Percentiles rank a stretch among this genome's conserved stretches.
Conservation (phyloP, 768 basidiomycete genomes). For the Leccinum boreale region DNA sequence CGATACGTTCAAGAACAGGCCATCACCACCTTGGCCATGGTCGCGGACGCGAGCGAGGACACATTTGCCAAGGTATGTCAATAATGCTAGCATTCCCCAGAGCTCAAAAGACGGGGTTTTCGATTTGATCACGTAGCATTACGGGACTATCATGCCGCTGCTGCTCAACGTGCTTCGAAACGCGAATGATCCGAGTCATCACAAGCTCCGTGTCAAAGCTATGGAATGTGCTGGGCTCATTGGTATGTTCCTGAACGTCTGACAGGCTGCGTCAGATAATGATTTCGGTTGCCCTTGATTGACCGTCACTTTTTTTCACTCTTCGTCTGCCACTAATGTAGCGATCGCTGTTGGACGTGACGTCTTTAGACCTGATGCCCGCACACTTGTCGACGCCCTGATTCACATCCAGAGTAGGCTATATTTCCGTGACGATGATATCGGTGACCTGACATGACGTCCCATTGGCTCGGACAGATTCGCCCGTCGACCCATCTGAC, state of each 20-base stretch:
- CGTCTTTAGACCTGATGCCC: slow-evolving; percentile 72
- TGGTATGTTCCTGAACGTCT: slow-evolving; percentile 45
- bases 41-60: slow-evolving; percentile 78
- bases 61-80: slow-evolving; percentile 66
- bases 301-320: background rate
- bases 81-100: too few relatives aligned
- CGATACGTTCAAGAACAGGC: slow-evolving; percentile 86
- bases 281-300: background rate
- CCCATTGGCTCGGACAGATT: slow-evolving; percentile 40
- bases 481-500: slow-evolving; percentile 66
- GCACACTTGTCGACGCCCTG: slow-evolving; percentile 65
- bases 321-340: slow-evolving; percentile 24
- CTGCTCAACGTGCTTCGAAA: slow-evolving; percentile 72
- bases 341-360: slow-evolving; percentile 86
- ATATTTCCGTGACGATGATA: background rate
- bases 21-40: slow-evolving; percentile 85
- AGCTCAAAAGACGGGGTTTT: background rate
- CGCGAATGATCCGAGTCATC: slow-evolving; percentile 63
- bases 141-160: slow-evolving; percentile 76
- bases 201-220: slow-evolving; percentile 71
- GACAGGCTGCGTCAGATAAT: background rate
- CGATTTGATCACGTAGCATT: slow-evolving; percentile 47
- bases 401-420: slow-evolving; percentile 73
- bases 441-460: background rate
- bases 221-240: slow-evolving; percentile 91